A percentile compares a stretch with the other conserved stretches of the same genome.
phyloP scores from a whole-genome alignment of 768 basidiomycete genomes.

The Naganishia antarctica region DNA sequence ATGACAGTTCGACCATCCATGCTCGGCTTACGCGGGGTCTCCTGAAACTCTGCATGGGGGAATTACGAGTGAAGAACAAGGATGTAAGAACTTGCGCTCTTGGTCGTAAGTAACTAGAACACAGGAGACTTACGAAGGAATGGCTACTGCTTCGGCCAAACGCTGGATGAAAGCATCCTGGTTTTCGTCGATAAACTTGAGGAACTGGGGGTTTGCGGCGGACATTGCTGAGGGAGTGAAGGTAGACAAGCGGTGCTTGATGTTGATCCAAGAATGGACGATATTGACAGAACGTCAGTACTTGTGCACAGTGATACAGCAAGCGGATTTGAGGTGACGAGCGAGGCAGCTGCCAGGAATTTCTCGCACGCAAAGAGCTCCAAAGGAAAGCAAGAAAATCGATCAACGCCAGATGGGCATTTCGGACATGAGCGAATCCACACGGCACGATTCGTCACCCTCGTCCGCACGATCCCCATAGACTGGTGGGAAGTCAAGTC shows the following conservation, averaged over 20 bases:
- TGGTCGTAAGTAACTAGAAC: no score
- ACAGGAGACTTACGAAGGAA: slow-evolving; percentile 58
- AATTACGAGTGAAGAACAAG: slow-evolving; percentile 34
- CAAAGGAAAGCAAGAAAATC: slow-evolving; percentile 16
- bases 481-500: no score
- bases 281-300: no score
- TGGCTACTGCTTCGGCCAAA: slow-evolving; percentile 73
- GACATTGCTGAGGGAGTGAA: slow-evolving; percentile 1
- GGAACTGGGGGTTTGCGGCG: slow-evolving; percentile 38
- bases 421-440: slow-evolving; percentile 7
- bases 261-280: no score
- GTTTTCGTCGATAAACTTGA: slow-evolving; percentile 63
- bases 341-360: neutral
- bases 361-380: neutral
- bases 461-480: neutral
- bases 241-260: no score
- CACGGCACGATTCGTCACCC: neutral
- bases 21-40: slow-evolving; percentile 40
- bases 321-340: no score
- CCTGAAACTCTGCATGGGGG: slow-evolving; percentile 45
- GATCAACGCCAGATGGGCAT: slow-evolving; percentile 2
- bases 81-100: no score
- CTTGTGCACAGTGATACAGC: no score
- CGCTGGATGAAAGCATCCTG: slow-evolving; percentile 70
- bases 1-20: neutral